Conservation (phyloP, 768 basidiomycete species). For the Collybia nuda region DNA sequence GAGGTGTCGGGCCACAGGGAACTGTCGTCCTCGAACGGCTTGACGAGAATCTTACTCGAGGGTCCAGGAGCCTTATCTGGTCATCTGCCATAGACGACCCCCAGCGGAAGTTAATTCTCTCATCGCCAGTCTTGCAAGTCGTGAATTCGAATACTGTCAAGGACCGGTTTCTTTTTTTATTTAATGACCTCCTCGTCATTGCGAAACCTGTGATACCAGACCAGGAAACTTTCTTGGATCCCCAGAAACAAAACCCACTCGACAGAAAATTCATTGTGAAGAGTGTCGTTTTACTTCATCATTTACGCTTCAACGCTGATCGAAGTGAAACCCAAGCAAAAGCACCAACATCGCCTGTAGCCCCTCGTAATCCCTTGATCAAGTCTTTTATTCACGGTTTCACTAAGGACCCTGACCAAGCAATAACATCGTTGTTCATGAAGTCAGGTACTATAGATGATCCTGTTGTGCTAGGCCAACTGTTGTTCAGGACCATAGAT, state of each 20-base stretch:
- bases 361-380: slow-evolving; percentile 61
- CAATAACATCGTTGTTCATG: slow-evolving; percentile 68
- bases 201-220: slow-evolving; percentile 85
- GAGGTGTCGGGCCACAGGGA: slow-evolving; percentile 40
- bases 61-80: slow-evolving; percentile 57
- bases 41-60: slow-evolving; percentile 67
- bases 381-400: slow-evolving; percentile 80
- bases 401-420: slow-evolving; percentile 74
- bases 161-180: slow-evolving; percentile 95
- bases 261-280: slow-evolving; percentile 88
- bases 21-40: slow-evolving; percentile 63
- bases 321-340: slow-evolving; percentile 58
- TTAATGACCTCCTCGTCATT: slow-evolving; percentile 91
- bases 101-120: slow-evolving; percentile 81
- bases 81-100: slow-evolving; percentile 77
- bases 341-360: slow-evolving; percentile 27
- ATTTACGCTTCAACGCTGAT: slow-evolving; percentile 69
- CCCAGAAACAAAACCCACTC: slow-evolving; percentile 49
- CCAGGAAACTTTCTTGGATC: slow-evolving; percentile 60
- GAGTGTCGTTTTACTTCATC: slow-evolving; percentile 77
- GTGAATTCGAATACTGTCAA: slow-evolving; percentile 93
- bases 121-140: slow-evolving; percentile 89
- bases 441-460: slow-evolving; percentile 64
- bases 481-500: slow-evolving; percentile 81
- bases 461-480: slow-evolving; percentile 69